Evolutionary conservation across 129 eudicot species (phyloP).

Genomic region (Gnaphalium uliginosum): DNA sequence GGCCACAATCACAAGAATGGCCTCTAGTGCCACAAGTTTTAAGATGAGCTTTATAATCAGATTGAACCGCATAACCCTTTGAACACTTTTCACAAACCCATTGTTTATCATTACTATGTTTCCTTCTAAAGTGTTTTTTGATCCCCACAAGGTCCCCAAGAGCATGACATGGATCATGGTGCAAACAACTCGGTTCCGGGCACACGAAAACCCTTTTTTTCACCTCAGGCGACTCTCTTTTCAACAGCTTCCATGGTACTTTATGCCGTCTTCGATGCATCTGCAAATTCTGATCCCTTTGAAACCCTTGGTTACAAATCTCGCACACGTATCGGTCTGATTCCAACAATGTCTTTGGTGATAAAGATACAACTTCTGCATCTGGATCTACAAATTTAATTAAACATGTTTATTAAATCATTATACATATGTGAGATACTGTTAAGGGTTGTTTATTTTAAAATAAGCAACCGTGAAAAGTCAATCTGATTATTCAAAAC

Average conservation of each 20-base stretch:
- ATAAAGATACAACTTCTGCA: slow-evolving; percentile 79
- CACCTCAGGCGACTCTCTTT: slow-evolving; percentile 54
- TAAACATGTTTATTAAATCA: not conserved
- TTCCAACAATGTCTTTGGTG: slow-evolving; percentile 68
- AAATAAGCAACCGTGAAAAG: not conserved
- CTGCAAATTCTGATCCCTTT: slow-evolving; percentile 77
- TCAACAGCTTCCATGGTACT: slow-evolving; percentile 79
- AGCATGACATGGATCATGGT: slow-evolving; percentile 80
- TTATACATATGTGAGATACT: not conserved
- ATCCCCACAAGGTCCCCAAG: slow-evolving; percentile 82
- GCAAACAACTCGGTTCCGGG: slow-evolving; percentile 76
- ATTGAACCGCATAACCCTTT: slow-evolving; percentile 82
- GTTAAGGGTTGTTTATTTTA: not conserved
- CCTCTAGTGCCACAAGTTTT: slow-evolving; percentile 85
- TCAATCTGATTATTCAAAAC: not conserved
- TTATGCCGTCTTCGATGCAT: slow-evolving; percentile 81
- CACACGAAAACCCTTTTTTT: slow-evolving; percentile 75
- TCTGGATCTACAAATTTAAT: slow-evolving; percentile 58
- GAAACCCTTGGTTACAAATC: slow-evolving; percentile 83
- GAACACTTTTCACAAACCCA: slow-evolving; percentile 76
- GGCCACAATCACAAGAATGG: slow-evolving; percentile 87
- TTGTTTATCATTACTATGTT: slow-evolving; percentile 76
- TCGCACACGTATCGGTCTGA: slow-evolving; percentile 81
- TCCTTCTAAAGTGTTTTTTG: slow-evolving; percentile 65
- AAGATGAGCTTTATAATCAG: slow-evolving; percentile 81